Evolutionary conservation across 2,329 filamentous ascomycete species (phyloP).

Genomic region (Thelonectria blattea): DNA sequence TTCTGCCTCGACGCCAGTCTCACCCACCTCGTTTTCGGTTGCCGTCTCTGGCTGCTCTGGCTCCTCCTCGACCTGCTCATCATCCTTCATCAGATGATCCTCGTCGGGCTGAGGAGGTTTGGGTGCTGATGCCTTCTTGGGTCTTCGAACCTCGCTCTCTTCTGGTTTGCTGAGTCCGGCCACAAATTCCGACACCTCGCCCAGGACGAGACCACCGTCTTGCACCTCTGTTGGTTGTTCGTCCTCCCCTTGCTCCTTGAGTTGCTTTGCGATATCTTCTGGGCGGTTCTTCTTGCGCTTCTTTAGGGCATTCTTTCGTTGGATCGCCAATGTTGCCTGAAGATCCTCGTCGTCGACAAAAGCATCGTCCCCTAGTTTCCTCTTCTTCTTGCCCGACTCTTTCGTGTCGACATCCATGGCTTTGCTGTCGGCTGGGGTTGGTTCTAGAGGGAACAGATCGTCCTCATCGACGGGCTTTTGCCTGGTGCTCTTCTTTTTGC

Average conservation of each 20-base stretch:
- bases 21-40: conserved; percentile 47
- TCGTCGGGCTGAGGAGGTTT: conserved; percentile 46
- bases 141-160: conserved; percentile 61
- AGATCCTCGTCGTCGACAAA: conserved; percentile 93
- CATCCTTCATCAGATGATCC: conserved; percentile 54
- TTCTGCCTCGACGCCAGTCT: conserved; percentile 83
- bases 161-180: conserved; percentile 78
- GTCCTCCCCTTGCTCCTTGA: conserved; percentile 69
- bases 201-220: conserved; percentile 78
- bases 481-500: conserved; percentile 79
- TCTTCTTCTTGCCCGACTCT: conserved; percentile 62
- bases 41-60: conserved; percentile 39
- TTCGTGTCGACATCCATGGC: conserved; percentile 79
- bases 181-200: conserved; percentile 95
- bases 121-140: conserved; percentile 46
- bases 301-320: conserved; percentile 83
- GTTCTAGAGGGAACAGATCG: conserved; percentile 58
- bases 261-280: conserved; percentile 83
- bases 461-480: conserved; percentile 71
- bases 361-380: conserved; percentile 67
- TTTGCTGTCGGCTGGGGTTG: conserved; percentile 48
- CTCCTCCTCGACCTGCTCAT: conserved; percentile 45
- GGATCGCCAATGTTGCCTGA: conserved; percentile 82
- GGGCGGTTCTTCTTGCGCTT: conserved; percentile 88
- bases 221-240: conserved; percentile 49